Base-by-base conservation (phyloP, 2,329 filamentous ascomycete species). In the Pochonia chlamydosporia region DNA sequence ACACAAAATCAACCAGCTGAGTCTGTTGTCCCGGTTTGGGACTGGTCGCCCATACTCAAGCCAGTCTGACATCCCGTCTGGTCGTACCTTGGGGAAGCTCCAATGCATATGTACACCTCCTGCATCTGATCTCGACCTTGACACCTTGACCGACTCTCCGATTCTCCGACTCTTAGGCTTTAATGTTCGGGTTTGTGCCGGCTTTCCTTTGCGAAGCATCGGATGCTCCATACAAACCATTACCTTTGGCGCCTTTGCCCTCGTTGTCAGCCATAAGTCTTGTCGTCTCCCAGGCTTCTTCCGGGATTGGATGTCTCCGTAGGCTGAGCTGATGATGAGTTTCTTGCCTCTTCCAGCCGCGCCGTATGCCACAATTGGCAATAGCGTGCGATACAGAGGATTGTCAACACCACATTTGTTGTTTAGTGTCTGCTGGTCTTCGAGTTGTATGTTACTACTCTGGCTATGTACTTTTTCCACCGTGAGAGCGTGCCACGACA, bases 91-190 rank as follows among this genome's bases (percentile, higher is more conserved):
- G 37, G 37, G 13, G 37, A 14, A 36, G 41, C 24, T 21, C 11
- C 18, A 8, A n/a, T 37, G 30, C 42, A 37, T 21, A 44, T 37
- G 42, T 31, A 44, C 42, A 44, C 16, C 31, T 36, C 23, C 31
- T 21, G 42, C 42, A 44, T 44, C 18, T 18, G 35, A 39, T 26
- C 30, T 44, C 18, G 13, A 37, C 18, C 18, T 26, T 10, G 23
- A 43, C 26, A 37, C 18, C 18, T 26, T 10, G 23, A 43, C 26
- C 24, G 4, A 41, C 21, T 23, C 6, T 33, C 14, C 9, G 14
- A 10, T 2, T n/a, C n/a, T n/a, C 30, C n/a, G n/a, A n/a, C n/a
- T n/a, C n/a, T n/a, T n/a, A n/a, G n/a, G n/a, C n/a, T n/a, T n/a
- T n/a, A n/a, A n/a, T n/a, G n/a, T n/a, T n/a, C n/a, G n/a, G n/a